phyloP scores from a whole-genome alignment of 331 rosid genomes.

The Dryas integrifolia region DNA sequence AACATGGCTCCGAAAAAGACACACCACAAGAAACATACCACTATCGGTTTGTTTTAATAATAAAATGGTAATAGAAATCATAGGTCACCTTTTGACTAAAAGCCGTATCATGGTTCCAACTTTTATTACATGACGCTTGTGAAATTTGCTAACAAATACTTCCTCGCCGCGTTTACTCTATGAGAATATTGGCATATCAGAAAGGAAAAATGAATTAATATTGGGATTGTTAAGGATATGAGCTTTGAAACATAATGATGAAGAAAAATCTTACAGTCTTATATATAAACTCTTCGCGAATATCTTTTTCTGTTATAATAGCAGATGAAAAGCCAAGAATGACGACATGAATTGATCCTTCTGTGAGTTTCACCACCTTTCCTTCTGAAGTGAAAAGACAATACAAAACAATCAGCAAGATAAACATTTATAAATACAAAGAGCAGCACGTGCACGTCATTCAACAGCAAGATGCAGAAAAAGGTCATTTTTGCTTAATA shows the following conservation, averaged over 20 bases:
- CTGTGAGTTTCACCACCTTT: conserved; percentile 20
- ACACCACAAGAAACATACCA: background rate
- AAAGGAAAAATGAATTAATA: conserved; percentile 8
- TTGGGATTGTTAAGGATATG: background rate
- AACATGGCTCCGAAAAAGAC: background rate
- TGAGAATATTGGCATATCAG: conserved; percentile 18
- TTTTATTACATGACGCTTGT: conserved; percentile 78
- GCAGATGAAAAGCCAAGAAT: conserved; percentile 22
- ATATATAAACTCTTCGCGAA: conserved; percentile 57
- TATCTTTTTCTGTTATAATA: conserved; percentile 42
- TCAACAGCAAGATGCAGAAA: background rate
- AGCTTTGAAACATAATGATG: conserved; percentile 8
- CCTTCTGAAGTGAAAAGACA: conserved; percentile 9
- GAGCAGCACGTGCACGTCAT: background rate
- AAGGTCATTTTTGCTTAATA: background rate
- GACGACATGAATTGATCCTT: conserved; percentile 17
- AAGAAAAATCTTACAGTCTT: conserved; percentile 44
- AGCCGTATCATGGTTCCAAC: conserved; percentile 67
- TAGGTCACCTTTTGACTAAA: conserved; percentile 70
- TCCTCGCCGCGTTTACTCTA: conserved; percentile 62
- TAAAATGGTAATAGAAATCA: conserved; percentile 11
- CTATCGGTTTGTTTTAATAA: background rate
- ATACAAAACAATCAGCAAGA: background rate
- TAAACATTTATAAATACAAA: background rate
- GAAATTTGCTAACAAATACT: conserved; percentile 53